Evolutionary conservation across 371 early-diverging fungal species (phyloP).

Genomic region (Mortierella sp.): DNA sequence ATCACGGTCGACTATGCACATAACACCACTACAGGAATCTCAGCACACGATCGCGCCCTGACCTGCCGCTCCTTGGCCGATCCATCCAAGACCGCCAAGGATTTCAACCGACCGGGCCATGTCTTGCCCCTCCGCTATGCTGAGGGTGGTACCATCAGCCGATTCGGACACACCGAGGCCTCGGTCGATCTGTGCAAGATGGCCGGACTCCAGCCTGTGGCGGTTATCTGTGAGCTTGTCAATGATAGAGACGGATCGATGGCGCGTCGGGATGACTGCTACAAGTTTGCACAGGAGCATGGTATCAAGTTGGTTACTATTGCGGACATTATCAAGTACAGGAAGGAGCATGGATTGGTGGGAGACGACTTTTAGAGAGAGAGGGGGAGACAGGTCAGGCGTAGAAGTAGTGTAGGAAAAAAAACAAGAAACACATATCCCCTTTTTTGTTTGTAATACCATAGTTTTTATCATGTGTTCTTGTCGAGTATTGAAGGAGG

Average conservation of each 20-base stretch:
- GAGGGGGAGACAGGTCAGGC: neutral
- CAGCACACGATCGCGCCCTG: constrained; percentile 89
- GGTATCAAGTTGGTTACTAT: constrained; percentile 91
- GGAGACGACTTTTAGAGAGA: constrained; percentile 33
- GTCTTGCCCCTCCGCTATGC: constrained; percentile 91
- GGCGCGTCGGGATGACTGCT: constrained; percentile 95
- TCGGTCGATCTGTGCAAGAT: constrained; percentile 90
- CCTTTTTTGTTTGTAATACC: too few species aligned
- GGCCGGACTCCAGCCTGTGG: constrained; percentile 84
- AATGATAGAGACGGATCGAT: constrained; percentile 91
- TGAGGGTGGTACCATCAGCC: constrained; percentile 82
- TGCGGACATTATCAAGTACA: constrained; percentile 84
- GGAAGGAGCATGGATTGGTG: constrained; percentile 54
- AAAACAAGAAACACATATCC: too few species aligned
- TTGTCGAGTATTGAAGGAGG: too few species aligned
- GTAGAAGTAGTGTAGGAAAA: neutral
- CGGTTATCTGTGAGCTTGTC: constrained; percentile 93
- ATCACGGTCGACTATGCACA: constrained; percentile 89
- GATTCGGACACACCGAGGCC: constrained; percentile 97
- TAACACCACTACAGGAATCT: constrained; percentile 95
- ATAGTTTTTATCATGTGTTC: too few species aligned
- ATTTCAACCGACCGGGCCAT: constrained; percentile 94
- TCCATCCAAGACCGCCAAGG: constrained; percentile 68
- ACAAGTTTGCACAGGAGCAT: constrained; percentile 84
- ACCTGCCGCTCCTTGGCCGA: constrained; percentile 87